Evolutionary conservation across 2,329 filamentous ascomycete genomes (phyloP), one percentile per base, ranked within the genome.

Genomic region (Ophiostoma australiae): DNA sequence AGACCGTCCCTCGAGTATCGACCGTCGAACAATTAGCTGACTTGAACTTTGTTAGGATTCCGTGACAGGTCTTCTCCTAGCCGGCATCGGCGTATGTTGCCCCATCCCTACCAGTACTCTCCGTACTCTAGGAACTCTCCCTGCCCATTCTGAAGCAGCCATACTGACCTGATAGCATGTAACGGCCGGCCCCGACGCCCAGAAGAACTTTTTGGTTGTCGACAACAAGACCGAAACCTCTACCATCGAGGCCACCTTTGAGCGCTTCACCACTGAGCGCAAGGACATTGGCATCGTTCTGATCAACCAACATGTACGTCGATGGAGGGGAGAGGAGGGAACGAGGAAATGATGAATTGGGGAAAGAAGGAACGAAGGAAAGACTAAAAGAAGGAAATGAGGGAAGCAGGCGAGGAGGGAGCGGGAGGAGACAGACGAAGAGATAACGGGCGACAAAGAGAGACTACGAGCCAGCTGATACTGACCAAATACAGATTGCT

Each of bases 201-300:
- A 97, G 79, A 97, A 97, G 85, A 99, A 99, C 85, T 99, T 97
- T 83, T 89, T 99, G 11, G 93, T 99, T 71, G 95, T 99, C 73
- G 94, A 99, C 81, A 84, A 82, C 79, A 98, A 98, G 85, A 99
- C 94, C 52, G 93, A 97, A 75, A 95, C 87, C 70, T 84, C 91
- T 3, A 85, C 91, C 71, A 97, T 99, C 78, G 95, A 98, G 81
- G 87, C 89, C 48, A 91, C 94, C 11, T 99, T 99, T 79, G 91
- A 96, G 74, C 86, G 86, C 75, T 98, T 97, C 81, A 97, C 93
- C 10, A 88, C 88, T 71, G 87, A 95, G 80, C 86, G 95, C 79
- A 98, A 98, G 81, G 95, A 99, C 79, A 97, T 99, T 79, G 95
- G 93, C 37, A 97, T 99, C 77, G 81, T 99, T 73, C 83, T 99